These are phyloP conservation scores for Erodium chrysanthum DNA, from an alignment of 441 rosid species.

Conservation along the genomic window DNA sequence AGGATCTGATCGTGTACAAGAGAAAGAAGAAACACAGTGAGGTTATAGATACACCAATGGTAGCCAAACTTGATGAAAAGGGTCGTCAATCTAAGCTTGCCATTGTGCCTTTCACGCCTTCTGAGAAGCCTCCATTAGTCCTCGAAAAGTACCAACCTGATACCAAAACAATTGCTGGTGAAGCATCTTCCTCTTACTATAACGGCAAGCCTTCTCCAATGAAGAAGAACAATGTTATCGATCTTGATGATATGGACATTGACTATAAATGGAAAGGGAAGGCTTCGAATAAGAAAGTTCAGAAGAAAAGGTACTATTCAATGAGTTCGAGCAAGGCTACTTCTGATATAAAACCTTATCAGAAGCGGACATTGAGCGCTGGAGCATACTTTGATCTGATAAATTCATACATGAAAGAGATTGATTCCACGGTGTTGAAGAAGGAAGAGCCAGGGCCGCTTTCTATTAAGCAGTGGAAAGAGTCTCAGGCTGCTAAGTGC, in stretches of 20 bases:
- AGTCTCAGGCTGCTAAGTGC: constrained; percentile 36
- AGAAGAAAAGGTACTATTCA: constrained; percentile 22
- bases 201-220: no score
- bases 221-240: constrained; percentile 10
- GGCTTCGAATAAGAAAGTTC: constrained; percentile 25
- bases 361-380: constrained; percentile 46
- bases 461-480: constrained; percentile 61
- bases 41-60: no score
- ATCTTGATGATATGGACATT: constrained; percentile 38
- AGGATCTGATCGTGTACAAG: constrained; percentile 13
- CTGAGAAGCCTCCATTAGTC: constrained; percentile 18
- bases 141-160: constrained; percentile 27
- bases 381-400: constrained; percentile 72
- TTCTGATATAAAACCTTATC: constrained; percentile 24
- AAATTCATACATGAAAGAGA: constrained; percentile 61
- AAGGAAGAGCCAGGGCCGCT: constrained; percentile 50
- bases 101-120: not conserved
- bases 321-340: constrained; percentile 18
- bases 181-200: no score
- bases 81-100: not conserved
- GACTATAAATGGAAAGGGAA: constrained; percentile 35
- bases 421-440: constrained; percentile 40
- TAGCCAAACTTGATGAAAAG: not conserved
- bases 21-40: constrained; percentile 20
- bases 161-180: not conserved